phyloP scores from a whole-genome alignment of 768 basidiomycete genomes.

The Russula vinacea region DNA sequence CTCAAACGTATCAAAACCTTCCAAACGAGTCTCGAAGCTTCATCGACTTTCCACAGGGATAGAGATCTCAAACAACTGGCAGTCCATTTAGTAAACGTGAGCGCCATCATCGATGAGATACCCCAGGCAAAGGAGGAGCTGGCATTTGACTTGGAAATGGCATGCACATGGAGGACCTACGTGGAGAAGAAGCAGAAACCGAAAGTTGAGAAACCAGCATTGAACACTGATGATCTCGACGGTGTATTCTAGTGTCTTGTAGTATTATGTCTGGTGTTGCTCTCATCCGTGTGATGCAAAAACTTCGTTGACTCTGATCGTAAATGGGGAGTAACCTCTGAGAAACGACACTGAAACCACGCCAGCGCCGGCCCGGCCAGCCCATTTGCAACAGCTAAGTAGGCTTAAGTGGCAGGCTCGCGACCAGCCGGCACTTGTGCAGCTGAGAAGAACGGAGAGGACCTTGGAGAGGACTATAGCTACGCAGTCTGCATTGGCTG shows the following conservation, averaged over 20 bases:
- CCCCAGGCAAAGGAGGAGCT: conserved; percentile 18
- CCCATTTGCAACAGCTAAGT: too few relatives aligned
- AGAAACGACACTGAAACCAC: too few relatives aligned
- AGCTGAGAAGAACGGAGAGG: too few relatives aligned
- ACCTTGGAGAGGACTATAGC: too few relatives aligned
- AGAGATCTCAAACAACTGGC: conserved; percentile 10
- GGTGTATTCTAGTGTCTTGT: background rate
- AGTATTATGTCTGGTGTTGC: background rate
- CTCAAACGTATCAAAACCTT: conserved; percentile 8
- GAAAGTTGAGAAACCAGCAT: conserved; percentile 18
- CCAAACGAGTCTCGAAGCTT: conserved; percentile 4
- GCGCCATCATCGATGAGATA: background rate
- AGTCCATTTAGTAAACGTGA: background rate
- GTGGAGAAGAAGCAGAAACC: conserved; percentile 7
- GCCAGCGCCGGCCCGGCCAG: too few relatives aligned
- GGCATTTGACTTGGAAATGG: conserved; percentile 10
- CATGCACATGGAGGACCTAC: conserved; percentile 12
- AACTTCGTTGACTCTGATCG: background rate
- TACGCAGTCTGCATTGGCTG: too few relatives aligned
- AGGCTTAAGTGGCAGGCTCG: too few relatives aligned
- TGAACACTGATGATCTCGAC: conserved; percentile 20
- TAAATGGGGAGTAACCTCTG: too few relatives aligned
- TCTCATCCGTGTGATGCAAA: background rate
- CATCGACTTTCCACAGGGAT: conserved; percentile 8
- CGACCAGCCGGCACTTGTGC: too few relatives aligned